phyloP scores from a whole-genome alignment of 331 rosid species.

The Arachis monticola region DNA sequence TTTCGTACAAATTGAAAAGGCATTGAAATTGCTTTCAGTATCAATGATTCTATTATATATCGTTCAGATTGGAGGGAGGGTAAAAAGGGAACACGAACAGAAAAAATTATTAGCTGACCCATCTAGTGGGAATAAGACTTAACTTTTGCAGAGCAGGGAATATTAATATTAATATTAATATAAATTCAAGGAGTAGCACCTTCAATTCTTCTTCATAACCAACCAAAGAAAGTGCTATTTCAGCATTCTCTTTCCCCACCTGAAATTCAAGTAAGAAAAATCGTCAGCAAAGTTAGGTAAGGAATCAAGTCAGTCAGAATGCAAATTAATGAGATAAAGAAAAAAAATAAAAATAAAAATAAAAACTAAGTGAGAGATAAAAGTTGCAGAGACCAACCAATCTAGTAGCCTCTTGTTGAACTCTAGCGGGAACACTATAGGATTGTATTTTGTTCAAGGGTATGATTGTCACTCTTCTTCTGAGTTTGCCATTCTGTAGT shows the following conservation, averaged over 20 bases:
- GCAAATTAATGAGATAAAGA: neutral
- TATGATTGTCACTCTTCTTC: constrained; percentile 91
- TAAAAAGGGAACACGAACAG: too few species aligned
- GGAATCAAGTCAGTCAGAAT: constrained; percentile 21
- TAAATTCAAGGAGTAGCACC: constrained; percentile 57
- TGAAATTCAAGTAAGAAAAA: constrained; percentile 44
- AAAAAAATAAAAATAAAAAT: neutral
- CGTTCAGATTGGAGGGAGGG: neutral
- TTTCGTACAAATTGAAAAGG: constrained; percentile 9
- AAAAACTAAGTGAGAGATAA: neutral
- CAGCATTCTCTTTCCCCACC: constrained; percentile 93
- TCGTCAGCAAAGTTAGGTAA: constrained; percentile 21
- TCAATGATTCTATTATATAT: constrained; percentile 12
- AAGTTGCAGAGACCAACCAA: constrained; percentile 60
- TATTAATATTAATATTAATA: neutral
- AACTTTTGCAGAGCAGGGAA: neutral
- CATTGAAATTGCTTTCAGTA: constrained; percentile 33
- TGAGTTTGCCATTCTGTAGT: constrained; percentile 87
- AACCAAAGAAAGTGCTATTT: constrained; percentile 88
- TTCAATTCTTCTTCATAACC: constrained; percentile 82
- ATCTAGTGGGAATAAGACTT: too few species aligned
- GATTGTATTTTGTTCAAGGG: constrained; percentile 93
- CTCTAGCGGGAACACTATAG: constrained; percentile 53
- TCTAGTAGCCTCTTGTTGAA: constrained; percentile 72
- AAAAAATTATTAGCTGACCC: too few species aligned